Evolutionary conservation across 176 grass and related monocot species (phyloP).

Genomic region (barley (Hordeum vulgare)): DNA sequence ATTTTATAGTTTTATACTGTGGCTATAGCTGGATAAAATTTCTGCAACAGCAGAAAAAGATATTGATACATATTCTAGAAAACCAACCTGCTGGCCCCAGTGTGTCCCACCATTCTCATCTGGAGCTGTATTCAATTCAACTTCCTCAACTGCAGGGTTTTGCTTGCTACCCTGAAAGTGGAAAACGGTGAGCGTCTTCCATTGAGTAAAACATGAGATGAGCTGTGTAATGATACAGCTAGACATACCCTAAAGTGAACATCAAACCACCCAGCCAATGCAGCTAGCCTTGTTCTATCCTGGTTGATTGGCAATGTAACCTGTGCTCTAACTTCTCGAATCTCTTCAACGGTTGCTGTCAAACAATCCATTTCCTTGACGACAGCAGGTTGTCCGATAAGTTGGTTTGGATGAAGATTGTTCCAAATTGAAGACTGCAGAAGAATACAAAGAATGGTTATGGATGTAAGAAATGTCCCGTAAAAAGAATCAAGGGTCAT

Average conservation of each 20-base stretch:
- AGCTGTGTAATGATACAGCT: neutral
- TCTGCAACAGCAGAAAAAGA: neutral
- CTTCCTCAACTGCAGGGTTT: constrained; percentile 62
- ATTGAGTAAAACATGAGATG: constrained; percentile 3
- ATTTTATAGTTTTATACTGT: neutral
- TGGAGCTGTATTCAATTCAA: constrained; percentile 86
- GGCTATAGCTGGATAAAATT: neutral
- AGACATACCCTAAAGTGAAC: constrained; percentile 85
- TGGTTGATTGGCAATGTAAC: constrained; percentile 49
- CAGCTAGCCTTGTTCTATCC: constrained; percentile 63
- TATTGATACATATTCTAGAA: neutral
- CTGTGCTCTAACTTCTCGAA: constrained; percentile 54
- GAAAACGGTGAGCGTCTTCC: neutral
- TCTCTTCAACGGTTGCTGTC: constrained; percentile 82
- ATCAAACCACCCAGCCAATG: constrained; percentile 98
- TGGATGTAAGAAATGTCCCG: neutral
- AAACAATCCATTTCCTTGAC: constrained; percentile 97
- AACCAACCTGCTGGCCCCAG: constrained; percentile 93
- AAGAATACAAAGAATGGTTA: neutral
- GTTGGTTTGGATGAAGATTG: constrained; percentile 89
- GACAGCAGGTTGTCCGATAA: constrained; percentile 64
- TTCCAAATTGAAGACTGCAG: constrained; percentile 86
- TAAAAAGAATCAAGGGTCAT: neutral
- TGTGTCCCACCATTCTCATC: constrained; percentile 65
- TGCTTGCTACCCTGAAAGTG: constrained; percentile 50